Conservation (phyloP, 306 rosid species). For the Fragaria vesca region DNA sequence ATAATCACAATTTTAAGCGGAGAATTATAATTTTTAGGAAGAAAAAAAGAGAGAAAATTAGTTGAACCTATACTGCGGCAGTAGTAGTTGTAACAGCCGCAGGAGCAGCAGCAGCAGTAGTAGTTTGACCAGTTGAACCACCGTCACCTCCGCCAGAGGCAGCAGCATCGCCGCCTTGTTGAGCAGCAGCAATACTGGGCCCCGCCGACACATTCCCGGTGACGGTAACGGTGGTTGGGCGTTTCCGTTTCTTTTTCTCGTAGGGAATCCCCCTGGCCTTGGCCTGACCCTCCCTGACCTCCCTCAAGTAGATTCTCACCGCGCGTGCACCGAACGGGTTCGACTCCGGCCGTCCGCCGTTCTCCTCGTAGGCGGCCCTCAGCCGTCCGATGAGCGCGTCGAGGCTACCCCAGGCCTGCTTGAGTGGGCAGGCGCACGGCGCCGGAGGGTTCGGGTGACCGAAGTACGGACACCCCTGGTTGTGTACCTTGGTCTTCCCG, state of each 20-base stretch:
- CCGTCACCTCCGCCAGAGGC: neutral
- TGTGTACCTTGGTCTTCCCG: conserved; percentile 89
- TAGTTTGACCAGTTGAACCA: conserved; percentile 5
- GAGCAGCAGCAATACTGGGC: neutral
- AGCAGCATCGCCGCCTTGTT: neutral
- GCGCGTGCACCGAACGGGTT: conserved; percentile 85
- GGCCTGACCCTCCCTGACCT: conserved; percentile 84
- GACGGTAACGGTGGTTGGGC: conserved; percentile 29
- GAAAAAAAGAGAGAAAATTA: conserved; percentile 27
- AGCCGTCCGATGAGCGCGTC: conserved; percentile 92
- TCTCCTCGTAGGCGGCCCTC: conserved; percentile 91
- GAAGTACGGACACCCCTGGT: conserved; percentile 66
- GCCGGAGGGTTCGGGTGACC: conserved; percentile 89
- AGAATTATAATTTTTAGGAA: conserved; percentile 21
- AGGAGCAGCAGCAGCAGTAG: neutral
- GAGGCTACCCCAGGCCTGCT: conserved; percentile 93
- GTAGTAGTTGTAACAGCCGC: conserved; percentile 30
- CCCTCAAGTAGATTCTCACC: conserved; percentile 79
- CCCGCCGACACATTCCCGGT: conserved; percentile 33
- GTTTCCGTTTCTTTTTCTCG: conserved; percentile 86
- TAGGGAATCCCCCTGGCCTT: conserved; percentile 94
- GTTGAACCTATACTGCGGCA: conserved; percentile 39
- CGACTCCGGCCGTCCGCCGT: conserved; percentile 85
- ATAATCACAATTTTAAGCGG: conserved; percentile 54
- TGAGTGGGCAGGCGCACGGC: conserved; percentile 75